Percentiles rank a stretch among this genome's conserved stretches.
Conservation (phyloP, 805 yeast species). For the Candida michaelii region DNA sequence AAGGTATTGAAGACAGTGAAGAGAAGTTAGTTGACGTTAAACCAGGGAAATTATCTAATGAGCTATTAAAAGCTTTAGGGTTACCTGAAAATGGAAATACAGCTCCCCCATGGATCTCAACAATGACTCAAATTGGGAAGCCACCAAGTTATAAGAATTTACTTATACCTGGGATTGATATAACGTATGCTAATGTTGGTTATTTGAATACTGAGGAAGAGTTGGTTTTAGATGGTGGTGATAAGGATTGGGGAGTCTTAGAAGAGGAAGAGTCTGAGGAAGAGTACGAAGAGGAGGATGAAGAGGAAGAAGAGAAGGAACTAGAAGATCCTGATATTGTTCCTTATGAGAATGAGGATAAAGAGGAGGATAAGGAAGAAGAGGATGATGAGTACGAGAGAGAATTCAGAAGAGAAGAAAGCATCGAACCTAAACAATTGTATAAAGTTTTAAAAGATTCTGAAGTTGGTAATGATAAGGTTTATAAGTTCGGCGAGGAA, state of each 20-base stretch:
- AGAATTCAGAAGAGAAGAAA: neutral
- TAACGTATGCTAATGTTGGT: conserved; percentile 36
- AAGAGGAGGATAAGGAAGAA: neutral
- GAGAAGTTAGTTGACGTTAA: conserved; percentile 37
- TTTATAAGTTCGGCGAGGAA: conserved; percentile 14
- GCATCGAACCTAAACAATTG: conserved; percentile 7
- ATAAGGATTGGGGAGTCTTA: conserved; percentile 35
- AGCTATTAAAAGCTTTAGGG: conserved; percentile 68
- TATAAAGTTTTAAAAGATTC: conserved; percentile 24
- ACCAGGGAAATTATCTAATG: conserved; percentile 70
- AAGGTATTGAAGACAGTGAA: conserved; percentile 42
- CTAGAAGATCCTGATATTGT: conserved; percentile 43
- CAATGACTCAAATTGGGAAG: conserved; percentile 69
- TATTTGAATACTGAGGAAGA: conserved; percentile 21
- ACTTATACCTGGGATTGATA: conserved; percentile 50
- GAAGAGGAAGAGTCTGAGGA: conserved; percentile 31
- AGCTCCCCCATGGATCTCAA: conserved; percentile 78
- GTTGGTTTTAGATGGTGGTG: conserved; percentile 13
- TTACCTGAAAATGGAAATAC: conserved; percentile 45
- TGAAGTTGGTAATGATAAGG: conserved; percentile 12
- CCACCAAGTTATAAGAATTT: conserved; percentile 81
- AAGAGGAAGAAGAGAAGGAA: conserved; percentile 57
- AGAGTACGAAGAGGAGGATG: conserved; percentile 55
- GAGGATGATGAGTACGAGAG: neutral
- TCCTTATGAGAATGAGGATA: conserved; percentile 4